These are phyloP conservation scores for Melaleuca alternifolia DNA, from an alignment of 345 rosid genomes.

Conservation along the genomic window DNA sequence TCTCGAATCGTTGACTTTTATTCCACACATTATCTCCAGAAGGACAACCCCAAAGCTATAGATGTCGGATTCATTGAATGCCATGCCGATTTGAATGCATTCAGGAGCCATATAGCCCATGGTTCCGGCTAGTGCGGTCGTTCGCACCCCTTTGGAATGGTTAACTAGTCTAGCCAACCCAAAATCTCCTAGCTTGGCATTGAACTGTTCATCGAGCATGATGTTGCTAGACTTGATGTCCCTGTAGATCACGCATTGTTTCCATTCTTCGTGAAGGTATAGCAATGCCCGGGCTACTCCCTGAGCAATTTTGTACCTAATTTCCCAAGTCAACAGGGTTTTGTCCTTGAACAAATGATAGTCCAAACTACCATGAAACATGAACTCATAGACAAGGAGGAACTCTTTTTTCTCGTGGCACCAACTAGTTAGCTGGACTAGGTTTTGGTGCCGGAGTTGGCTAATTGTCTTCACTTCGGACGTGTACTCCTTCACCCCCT, in stretches of 20 bases:
- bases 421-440: neutral
- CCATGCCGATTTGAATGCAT: neutral
- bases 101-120: slow-evolving; percentile 13
- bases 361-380: slow-evolving; percentile 5
- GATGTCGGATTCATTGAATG: slow-evolving; percentile 4
- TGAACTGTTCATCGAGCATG: slow-evolving; percentile 5
- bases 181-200: slow-evolving; percentile 23
- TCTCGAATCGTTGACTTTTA: neutral
- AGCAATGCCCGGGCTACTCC: slow-evolving; percentile 20
- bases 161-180: slow-evolving; percentile 23
- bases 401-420: neutral
- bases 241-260: slow-evolving; percentile 10
- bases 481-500: neutral
- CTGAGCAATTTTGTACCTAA: slow-evolving; percentile 1
- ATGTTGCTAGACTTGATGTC: slow-evolving; percentile 23
- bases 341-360: slow-evolving; percentile 4
- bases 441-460: neutral
- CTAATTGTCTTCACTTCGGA: neutral
- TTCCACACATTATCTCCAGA: slow-evolving; percentile 10
- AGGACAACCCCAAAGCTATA: slow-evolving; percentile 11
- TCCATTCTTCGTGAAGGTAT: slow-evolving; percentile 15
- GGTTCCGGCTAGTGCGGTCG: slow-evolving; percentile 7
- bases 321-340: slow-evolving; percentile 10
- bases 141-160: slow-evolving; percentile 5
- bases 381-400: slow-evolving; percentile 13